Evolutionary conservation across 768 basidiomycete species (phyloP).

Genomic region (Suillus plorans): DNA sequence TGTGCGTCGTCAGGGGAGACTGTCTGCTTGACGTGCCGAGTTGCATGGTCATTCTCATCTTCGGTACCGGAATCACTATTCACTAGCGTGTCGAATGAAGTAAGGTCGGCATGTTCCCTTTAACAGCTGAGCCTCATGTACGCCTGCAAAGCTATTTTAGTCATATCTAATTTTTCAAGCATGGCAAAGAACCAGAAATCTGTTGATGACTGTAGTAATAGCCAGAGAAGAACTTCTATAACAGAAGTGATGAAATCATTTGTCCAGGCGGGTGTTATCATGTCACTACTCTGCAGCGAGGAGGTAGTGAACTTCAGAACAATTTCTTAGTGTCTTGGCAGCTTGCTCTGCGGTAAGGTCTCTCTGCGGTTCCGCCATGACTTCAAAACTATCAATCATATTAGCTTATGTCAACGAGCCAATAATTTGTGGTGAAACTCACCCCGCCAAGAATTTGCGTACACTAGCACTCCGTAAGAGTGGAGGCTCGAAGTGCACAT

Average conservation of each 20-base stretch:
- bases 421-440: conserved; percentile 23
- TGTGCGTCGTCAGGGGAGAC: too few species aligned
- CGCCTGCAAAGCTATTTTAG: too few species aligned
- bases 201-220: too few species aligned
- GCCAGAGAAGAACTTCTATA: not conserved
- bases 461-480: conserved; percentile 79
- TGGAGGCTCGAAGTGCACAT: conserved; percentile 86
- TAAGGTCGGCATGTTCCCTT: too few species aligned
- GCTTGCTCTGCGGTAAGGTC: conserved; percentile 91
- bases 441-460: conserved; percentile 90
- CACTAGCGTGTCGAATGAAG: too few species aligned
- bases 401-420: conserved; percentile 5
- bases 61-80: too few species aligned
- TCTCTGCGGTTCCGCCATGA: conserved; percentile 89
- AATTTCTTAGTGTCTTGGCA: conserved; percentile 58
- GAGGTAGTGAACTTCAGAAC: conserved; percentile 63
- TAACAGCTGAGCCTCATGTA: too few species aligned
- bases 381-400: conserved; percentile 61
- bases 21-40: too few species aligned
- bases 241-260: not conserved
- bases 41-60: too few species aligned
- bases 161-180: too few species aligned
- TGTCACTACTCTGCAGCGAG: conserved; percentile 8
- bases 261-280: not conserved
- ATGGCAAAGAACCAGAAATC: too few species aligned